Base-by-base conservation (phyloP, 2,329 filamentous ascomycete species). In the Didymella keratinophila region DNA sequence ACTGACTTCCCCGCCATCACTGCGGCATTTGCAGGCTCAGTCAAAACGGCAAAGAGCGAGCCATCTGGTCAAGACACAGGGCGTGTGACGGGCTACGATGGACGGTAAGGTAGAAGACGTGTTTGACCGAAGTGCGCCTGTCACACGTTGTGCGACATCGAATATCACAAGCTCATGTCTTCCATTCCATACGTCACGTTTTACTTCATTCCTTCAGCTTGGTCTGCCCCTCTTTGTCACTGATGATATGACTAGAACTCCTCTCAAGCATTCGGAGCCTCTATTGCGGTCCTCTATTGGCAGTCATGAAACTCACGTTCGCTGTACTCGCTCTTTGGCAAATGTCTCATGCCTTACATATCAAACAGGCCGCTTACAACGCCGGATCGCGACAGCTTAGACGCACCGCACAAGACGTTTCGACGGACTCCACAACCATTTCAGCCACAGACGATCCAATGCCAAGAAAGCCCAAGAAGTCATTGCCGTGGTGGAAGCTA, bases 1-100 rank as follows among this genome's bases (percentile, higher is more conserved):
- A 78, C 79, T 5, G 81, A 83, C 66, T 78, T 81, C 68, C 73
- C 78, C 18, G 80, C 76, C 5, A 71, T 83, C 23, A 78, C 79
- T 2, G 71, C 74, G 5, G 76, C 74, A 47, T 78, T 83, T 57
- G 66, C 73, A 16, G 61, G 72, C 46, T 71, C 71, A 14, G 46
- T 79, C 18, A 71, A 66, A 12, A 61, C 70, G 20, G 78, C 78
- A 16, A 77, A 68, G 49, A 75, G 69, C 8, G 58, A 60, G 41
- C 36, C 49, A 14, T 56, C 45, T 52, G 66, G 60, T 16, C 43
- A 56, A 25, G 58, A 52, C 14, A 43, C 45, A 16, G 52, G 52
- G 32, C 39, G 58, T 23, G 63, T 66, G 8, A 70, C 63, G 43
- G 68, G 68, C 0, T 71, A 71, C 18, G 68, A 71, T 58, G 68